Evolutionary conservation across 345 rosid species (phyloP), one percentile per base, ranked within the genome.

Genomic region (Lepidium didymum): DNA sequence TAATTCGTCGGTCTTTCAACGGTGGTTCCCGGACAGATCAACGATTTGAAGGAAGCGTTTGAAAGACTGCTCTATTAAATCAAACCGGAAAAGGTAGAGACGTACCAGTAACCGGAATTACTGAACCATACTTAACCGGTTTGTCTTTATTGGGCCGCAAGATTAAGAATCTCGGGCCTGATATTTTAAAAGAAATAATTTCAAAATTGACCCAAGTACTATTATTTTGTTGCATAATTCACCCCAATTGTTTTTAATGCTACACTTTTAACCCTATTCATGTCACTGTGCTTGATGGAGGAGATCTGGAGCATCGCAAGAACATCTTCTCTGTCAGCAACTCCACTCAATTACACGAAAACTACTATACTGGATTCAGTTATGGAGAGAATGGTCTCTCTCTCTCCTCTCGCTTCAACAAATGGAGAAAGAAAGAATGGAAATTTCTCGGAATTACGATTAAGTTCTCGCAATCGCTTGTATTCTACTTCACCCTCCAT

Each of bases 301-400:
- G 61, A 29, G 33, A 81, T 64, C 13, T 46, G 64, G 67, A 82
- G 82, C 34, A 82, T 67, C n/a, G 69, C 61, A 61, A 90, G 82
- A 9, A 74, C 41, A 7, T 31, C 66, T 71, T 67, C 58, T 23
- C 31, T 76, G 62, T 58, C 53, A 2, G 33, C 72, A 14, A 43
- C 74, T 65, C 41, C 15, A 8, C n/a, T 41, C 45, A 13, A 13
- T 41, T 40, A 40, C 14, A 29, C 7, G 33, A 29, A 6, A 29
- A 29, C 33, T 29, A 29, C 33, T 5, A 29, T 29, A 29, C 1
- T 29, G 33, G 33, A 29, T 29, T 29, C 33, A 29, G 1, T 29
- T 27, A 3, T 29, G 33, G 33, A 29, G 33, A 29, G 33, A 29
- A 29, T 3, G 33, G 33, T 49, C 33, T 44, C 50, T 7, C 5